Base-by-base conservation (phyloP, 1,284 basidiomycete species). In the Xerocomus nothofagi region DNA sequence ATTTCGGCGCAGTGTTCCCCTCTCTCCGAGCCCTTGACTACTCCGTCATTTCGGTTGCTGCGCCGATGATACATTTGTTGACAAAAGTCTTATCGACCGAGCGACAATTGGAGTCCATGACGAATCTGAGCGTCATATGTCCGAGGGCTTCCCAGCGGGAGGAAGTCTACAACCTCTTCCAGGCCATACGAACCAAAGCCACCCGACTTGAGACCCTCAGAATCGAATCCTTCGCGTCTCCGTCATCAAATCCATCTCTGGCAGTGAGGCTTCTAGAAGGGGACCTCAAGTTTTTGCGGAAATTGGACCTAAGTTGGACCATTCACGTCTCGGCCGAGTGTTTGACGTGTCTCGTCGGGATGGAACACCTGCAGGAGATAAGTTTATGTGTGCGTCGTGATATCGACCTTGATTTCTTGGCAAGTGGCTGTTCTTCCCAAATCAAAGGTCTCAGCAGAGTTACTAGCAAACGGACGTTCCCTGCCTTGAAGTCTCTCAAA, bases 1-100 rank as follows among this genome's bases (percentile, higher is more conserved):
- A 55, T 48, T 64, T 67, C 17, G 50, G 51, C 34, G 3, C 26
- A 1, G 30, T 70, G 15, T 63, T 70, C 29, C 65, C 67, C 14
- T 62, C 44, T 30, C 65, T 66, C 15, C 51, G 44, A 20, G 36
- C 43, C 17, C 51, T 66, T 10, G 66, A 66, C 40, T 67, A 62
- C 26, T 56, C 65, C 11, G 51, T 68, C 20, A 41, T 66, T 17
- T 64, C 67, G 0, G 57, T 57, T 17, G 23, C 50, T 15, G 53
- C 50, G 17, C 41, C 59, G 1, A 53, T 59, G 46, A 49, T 68
- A 44, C 47, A 53, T 18, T n/a, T 67, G 2, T 40, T 66, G 39
- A 50, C 47, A 3, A 24, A 50, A 9, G 10, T 68, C 38, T 32
- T 69, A 18, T 63, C 54, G 3, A 57, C 60, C 9, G 50, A 58